A percentile compares a stretch with the other conserved stretches of the same genome.
phyloP scores from a whole-genome alignment of 176 grass and related monocot genomes.

The Triticum urartu region DNA sequence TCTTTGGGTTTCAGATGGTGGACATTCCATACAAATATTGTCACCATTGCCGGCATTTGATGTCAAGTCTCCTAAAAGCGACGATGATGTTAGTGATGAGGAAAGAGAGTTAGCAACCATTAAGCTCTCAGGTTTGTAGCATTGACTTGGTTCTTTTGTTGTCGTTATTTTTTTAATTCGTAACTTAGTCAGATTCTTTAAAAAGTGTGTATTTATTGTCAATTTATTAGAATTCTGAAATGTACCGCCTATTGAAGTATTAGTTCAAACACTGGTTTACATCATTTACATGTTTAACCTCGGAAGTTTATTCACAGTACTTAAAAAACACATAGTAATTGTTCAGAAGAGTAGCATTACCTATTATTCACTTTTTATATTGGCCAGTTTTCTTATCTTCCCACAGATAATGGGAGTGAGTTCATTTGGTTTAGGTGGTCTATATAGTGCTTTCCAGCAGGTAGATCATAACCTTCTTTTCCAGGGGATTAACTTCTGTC shows the following conservation, averaged over 20 bases:
- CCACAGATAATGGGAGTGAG: background rate
- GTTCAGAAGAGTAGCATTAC: constrained; percentile 1
- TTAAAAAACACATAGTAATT: background rate
- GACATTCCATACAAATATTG: constrained; percentile 66
- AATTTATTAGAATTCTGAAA: background rate
- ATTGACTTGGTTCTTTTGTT: constrained; percentile 18
- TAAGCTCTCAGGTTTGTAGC: constrained; percentile 62
- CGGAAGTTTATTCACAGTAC: background rate
- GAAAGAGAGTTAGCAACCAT: constrained; percentile 37
- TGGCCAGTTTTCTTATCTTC: background rate
- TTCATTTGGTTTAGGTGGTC: constrained; percentile 23
- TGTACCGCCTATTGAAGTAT: background rate
- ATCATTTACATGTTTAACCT: background rate
- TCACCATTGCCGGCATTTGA: constrained; percentile 49
- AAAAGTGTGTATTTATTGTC: background rate
- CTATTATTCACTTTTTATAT: background rate
- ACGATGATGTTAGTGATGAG: constrained; percentile 20
- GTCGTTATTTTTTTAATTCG: background rate
- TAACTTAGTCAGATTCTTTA: constrained; percentile 2
- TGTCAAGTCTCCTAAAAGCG: constrained; percentile 34
- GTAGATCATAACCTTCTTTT: constrained; percentile 13
- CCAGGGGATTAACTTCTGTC: constrained; percentile 15
- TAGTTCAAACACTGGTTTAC: background rate
- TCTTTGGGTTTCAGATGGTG: constrained; percentile 87
- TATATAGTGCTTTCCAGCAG: background rate